Conservation (phyloP, 106 monocot genomes). For the Narthecium ossifragum region DNA sequence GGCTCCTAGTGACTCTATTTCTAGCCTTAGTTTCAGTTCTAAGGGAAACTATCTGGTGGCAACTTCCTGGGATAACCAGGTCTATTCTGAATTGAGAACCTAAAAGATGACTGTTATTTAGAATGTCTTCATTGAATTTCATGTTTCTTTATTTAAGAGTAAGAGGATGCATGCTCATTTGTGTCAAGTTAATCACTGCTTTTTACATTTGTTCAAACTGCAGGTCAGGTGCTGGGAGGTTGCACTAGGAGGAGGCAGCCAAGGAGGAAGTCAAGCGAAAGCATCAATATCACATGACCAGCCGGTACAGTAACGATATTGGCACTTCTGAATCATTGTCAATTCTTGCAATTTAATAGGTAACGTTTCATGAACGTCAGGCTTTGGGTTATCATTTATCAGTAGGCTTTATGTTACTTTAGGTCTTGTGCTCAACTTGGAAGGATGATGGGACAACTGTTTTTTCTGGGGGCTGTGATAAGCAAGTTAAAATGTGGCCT, state of each 20-base stretch:
- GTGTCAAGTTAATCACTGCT: neutral
- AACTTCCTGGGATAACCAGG: constrained; percentile 99
- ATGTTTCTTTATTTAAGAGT: neutral
- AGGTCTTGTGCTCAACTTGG: constrained; percentile 98
- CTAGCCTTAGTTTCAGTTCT: constrained; percentile 90
- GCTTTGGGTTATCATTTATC: neutral
- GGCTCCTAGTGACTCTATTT: constrained; percentile 73
- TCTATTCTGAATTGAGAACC: no score
- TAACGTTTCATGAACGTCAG: neutral
- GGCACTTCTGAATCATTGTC: neutral
- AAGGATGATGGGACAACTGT: constrained; percentile 93
- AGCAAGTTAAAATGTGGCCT: constrained; percentile 96
- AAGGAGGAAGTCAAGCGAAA: constrained; percentile 74
- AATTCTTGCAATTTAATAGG: neutral
- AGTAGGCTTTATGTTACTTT: no score
- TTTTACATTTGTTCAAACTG: no score
- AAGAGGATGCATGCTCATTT: neutral
- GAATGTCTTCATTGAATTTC: neutral
- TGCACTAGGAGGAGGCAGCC: constrained; percentile 50
- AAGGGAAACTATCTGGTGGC: constrained; percentile 84
- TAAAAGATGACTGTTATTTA: neutral
- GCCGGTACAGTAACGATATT: constrained; percentile 41
- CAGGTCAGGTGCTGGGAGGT: constrained; percentile 98
- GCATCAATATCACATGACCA: constrained; percentile 89
- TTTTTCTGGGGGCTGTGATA: constrained; percentile 94